Percentiles rank a stretch among this genome's conserved stretches.
These are phyloP conservation scores for Talaromyces borbonicus DNA, from an alignment of 495 filamentous ascomycete genomes.

Conservation along the genomic window DNA sequence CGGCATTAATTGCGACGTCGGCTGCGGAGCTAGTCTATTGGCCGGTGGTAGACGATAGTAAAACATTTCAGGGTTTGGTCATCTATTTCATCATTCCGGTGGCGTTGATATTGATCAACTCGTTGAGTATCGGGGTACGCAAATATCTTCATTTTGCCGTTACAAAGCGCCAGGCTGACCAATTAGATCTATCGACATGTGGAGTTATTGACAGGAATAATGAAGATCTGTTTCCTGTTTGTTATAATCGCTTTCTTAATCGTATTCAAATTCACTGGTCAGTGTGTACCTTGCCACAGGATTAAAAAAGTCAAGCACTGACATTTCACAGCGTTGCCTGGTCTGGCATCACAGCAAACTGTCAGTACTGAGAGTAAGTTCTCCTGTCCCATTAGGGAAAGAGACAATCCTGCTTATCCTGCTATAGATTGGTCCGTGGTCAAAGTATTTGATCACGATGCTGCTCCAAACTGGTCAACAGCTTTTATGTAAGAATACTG, in stretches of 20 bases:
- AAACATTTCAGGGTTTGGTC: constrained; percentile 18
- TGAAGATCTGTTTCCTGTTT: constrained; percentile 27
- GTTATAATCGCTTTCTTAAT: constrained; percentile 21
- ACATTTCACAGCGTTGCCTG: not conserved
- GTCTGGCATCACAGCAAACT: not conserved
- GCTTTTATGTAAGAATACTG: constrained; percentile 23
- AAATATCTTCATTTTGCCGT: not conserved
- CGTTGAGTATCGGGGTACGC: constrained; percentile 22
- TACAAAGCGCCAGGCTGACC: not conserved
- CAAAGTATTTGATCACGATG: constrained; percentile 18
- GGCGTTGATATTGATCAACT: constrained; percentile 23
- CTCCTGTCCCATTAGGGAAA: not conserved
- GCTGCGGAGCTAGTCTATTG: constrained; percentile 31
- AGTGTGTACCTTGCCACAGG: not conserved
- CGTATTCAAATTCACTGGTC: constrained; percentile 27
- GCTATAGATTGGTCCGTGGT: constrained; percentile 14
- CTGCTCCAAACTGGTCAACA: constrained; percentile 17
- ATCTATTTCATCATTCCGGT: constrained; percentile 23
- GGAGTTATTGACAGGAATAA: constrained; percentile 26
- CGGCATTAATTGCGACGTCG: constrained; percentile 27
- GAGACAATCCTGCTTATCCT: not conserved
- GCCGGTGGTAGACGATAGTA: constrained; percentile 11
- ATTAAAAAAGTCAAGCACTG: not conserved
- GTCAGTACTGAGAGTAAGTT: constrained; percentile 6
- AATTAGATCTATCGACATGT: constrained; percentile 27